Conservation (phyloP, 805 yeast species). For the Cyberlindnera saturnus region DNA sequence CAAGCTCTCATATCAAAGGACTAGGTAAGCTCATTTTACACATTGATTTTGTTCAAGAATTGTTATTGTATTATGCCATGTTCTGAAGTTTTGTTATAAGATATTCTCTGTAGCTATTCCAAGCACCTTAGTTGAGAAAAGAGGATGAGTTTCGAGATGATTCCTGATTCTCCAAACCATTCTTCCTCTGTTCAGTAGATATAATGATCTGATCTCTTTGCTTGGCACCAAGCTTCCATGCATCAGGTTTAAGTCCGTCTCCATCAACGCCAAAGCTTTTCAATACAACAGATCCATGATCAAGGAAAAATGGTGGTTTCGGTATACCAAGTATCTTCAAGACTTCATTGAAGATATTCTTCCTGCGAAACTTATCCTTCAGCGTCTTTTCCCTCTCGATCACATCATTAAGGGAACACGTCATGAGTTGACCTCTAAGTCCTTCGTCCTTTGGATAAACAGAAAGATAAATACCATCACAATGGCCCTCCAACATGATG, state of each 20-base stretch:
- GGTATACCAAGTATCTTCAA: neutral
- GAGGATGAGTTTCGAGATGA: neutral
- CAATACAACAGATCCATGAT: neutral
- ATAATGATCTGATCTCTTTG: conserved; percentile 1
- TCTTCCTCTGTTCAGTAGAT: neutral
- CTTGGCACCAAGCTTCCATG: conserved; percentile 1
- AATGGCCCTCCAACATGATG: neutral
- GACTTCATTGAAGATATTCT: neutral
- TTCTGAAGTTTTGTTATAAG: too few relatives aligned
- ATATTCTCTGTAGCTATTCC: too few relatives aligned
- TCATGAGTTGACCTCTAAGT: neutral
- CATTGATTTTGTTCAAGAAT: neutral
- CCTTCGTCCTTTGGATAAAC: neutral
- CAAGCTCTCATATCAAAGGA: conserved; percentile 7
- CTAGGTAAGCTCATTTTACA: neutral
- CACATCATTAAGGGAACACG: neutral
- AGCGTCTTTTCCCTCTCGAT: neutral
- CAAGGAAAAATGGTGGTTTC: neutral
- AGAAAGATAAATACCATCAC: conserved; percentile 1
- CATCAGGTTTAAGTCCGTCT: neutral
- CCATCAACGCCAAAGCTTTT: conserved; percentile 1
- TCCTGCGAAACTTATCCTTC: neutral
- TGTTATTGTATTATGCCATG: neutral
- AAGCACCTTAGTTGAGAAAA: too few relatives aligned
- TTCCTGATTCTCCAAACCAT: neutral